Base-by-base conservation (phyloP, 192 early-diverging fungal genomes). In the Helicostylum pulchrum region DNA sequence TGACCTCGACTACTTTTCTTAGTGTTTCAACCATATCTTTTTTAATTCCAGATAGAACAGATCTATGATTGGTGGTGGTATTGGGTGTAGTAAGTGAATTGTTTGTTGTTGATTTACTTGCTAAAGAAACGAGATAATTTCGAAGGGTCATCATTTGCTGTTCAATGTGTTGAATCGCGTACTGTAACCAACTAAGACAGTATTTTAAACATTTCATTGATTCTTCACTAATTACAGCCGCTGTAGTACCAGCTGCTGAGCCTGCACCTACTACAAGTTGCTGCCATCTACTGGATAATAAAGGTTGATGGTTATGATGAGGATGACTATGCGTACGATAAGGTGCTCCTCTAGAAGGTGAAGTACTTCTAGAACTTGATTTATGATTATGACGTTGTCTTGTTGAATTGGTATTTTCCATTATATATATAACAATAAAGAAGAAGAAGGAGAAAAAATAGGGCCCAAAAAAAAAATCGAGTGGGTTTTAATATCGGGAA, bases 11-110 rank as follows among this genome's bases (percentile, higher is more conserved):
- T 2, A 94, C 95, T 30, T 87, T 87, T 32, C 91, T 81, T 20
- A 97, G 74, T 0, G 93, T 94, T n/a, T 88, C 81, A 1, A 92
- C 89, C 1, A 96, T 82, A 45, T 96, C 95, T n/a, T 84, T 86
- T 63, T 87, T 86, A 1, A 72, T 64, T 31, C 60, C 11, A 1
- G 71, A 72, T n/a, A 72, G 30, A 9, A 61, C 61, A 21, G 63
- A 60, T 59, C 64, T 2, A 70, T 68, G 15, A 19, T 48, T 14
- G 14, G 61, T 57, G 7, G 49, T 43, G 1, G 7, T 30, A 15
- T 43, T 36, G 10, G 55, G 53, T 34, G 39, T n/a, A 50, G 61
- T 39, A 5, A 56, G 48, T 12, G 53, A 26, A 36, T 42, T 46
- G 0, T 59, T 26, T 23, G 39, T 47, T 15, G 62, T 17, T 53